Evolutionary conservation across 208 protist species (phyloP).

Genomic region (Trypanosoma congolense): DNA sequence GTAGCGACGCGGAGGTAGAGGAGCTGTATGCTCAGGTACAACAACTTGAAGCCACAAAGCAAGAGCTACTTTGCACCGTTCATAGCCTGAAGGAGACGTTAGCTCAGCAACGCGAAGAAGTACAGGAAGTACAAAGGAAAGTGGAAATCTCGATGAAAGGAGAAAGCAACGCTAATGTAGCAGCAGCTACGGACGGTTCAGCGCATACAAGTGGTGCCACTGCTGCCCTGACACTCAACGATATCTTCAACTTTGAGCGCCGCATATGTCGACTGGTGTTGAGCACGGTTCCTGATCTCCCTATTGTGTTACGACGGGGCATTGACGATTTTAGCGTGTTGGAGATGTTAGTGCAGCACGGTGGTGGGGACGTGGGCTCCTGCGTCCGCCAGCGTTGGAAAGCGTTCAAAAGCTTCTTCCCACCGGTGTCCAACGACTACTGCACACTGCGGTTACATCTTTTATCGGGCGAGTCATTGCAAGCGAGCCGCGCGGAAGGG

Average conservation of each 20-base stretch:
- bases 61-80: slow-evolving; percentile 35
- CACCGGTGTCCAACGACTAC: slow-evolving; percentile 44
- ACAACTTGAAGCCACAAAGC: slow-evolving; percentile 45
- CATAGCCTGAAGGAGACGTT: slow-evolving; percentile 7
- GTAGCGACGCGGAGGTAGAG: slow-evolving; percentile 3
- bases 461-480: slow-evolving; percentile 1
- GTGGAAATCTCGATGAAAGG: not conserved
- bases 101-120: slow-evolving; percentile 6
- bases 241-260: slow-evolving; percentile 17
- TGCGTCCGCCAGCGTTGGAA: slow-evolving; percentile 38
- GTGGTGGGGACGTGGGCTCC: slow-evolving; percentile 3
- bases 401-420: slow-evolving; percentile 63
- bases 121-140: slow-evolving; percentile 11
- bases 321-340: slow-evolving; percentile 56
- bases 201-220: not conserved
- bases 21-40: slow-evolving; percentile 26
- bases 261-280: slow-evolving; percentile 18
- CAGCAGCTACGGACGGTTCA: not conserved
- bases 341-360: slow-evolving; percentile 40
- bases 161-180: not conserved
- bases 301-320: slow-evolving; percentile 51
- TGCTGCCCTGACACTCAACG: slow-evolving; percentile 1
- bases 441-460: slow-evolving; percentile 26
- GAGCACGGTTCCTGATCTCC: slow-evolving; percentile 26
- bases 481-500: slow-evolving; percentile 1